These are phyloP conservation scores for Aspergillus sp. DNA, from an alignment of 2,329 filamentous ascomycete genomes.

Conservation along the genomic window DNA sequence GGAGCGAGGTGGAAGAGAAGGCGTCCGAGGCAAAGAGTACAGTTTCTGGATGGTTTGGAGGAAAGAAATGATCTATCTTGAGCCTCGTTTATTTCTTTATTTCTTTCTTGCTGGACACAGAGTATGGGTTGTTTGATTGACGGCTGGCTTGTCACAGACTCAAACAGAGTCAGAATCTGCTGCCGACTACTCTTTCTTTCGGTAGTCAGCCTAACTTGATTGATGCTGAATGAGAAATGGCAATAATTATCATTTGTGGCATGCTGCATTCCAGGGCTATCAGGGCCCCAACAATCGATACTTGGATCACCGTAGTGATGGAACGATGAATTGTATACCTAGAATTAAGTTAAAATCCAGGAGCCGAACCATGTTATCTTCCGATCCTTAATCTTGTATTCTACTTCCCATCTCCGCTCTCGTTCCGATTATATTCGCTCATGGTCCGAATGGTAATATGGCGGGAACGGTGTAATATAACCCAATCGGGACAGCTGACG, in stretches of 20 bases:
- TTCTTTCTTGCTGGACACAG: not conserved
- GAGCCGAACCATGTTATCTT: not conserved
- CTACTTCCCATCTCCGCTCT: not conserved
- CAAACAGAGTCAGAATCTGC: not conserved
- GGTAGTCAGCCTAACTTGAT: not conserved
- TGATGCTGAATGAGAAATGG: not conserved
- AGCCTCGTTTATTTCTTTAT: not conserved
- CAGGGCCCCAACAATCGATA: not conserved
- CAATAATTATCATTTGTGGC: not conserved
- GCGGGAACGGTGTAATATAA: conserved; percentile 18
- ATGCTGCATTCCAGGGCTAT: conserved; percentile 11
- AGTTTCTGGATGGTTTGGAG: conserved; percentile 82
- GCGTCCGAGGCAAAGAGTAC: conserved; percentile 82
- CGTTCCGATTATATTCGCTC: not conserved
- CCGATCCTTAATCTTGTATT: not conserved
- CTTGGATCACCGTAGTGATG: conserved; percentile 22
- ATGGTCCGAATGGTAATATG: not conserved
- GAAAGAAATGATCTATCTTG: conserved; percentile 18
- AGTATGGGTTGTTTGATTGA: not conserved
- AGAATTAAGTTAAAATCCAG: not conserved
- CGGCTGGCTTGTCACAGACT: not conserved
- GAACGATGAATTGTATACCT: not conserved
- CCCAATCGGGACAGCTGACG: conserved; percentile 19
- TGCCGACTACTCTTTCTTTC: not conserved
- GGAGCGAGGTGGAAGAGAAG: conserved; percentile 58